Conservation (phyloP, 140 eudicot genomes). For the Eryngium alpinum region DNA sequence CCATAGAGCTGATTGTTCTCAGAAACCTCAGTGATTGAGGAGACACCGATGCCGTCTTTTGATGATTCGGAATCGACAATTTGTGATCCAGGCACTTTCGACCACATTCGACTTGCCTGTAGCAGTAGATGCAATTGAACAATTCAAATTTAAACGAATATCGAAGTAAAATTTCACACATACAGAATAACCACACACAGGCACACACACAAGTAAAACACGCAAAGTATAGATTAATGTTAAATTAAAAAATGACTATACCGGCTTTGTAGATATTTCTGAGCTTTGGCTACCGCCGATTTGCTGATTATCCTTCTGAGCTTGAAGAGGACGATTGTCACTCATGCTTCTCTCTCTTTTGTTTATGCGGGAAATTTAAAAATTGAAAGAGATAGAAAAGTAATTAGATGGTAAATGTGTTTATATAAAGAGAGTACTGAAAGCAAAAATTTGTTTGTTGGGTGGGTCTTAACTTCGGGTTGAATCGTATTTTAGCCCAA, state of each 20-base stretch:
- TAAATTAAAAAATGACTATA: neutral
- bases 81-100: conserved; percentile 29
- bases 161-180: neutral
- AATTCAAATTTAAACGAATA: neutral
- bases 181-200: neutral
- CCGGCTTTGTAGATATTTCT: conserved; percentile 23
- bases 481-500: no score
- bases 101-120: conserved; percentile 31
- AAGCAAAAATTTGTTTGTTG: no score
- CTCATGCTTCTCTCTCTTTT: conserved; percentile 12
- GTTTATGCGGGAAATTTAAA: conserved; percentile 13
- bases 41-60: conserved; percentile 24
- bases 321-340: conserved; percentile 22
- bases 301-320: conserved; percentile 16
- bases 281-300: conserved; percentile 18
- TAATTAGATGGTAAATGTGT: neutral
- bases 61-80: conserved; percentile 22
- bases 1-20: conserved; percentile 23
- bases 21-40: conserved; percentile 22
- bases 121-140: conserved; percentile 3
- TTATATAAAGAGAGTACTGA: no score
- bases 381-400: no score
- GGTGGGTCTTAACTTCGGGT: no score
- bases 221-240: neutral
- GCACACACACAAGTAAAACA: no score